Conservation (phyloP, 441 rosid species). For the Corymbia calophylla region DNA sequence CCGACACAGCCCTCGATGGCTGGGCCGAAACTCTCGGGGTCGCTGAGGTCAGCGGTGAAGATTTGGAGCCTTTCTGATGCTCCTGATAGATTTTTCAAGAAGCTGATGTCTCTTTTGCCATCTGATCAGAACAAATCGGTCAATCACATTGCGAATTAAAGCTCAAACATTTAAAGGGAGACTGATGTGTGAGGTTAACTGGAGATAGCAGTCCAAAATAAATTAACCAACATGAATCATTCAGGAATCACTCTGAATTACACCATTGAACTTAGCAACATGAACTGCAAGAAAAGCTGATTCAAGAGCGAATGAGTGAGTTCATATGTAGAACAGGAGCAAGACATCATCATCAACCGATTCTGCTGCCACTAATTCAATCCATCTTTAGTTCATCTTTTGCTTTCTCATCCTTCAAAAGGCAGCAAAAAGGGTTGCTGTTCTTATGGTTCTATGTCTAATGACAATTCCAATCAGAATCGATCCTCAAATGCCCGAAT, state of each 20-base stretch:
- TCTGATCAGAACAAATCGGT: neutral
- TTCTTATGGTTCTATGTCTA: neutral
- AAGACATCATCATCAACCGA: neutral
- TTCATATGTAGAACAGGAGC: neutral
- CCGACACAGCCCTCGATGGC: neutral
- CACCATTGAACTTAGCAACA: neutral
- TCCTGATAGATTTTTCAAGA: neutral
- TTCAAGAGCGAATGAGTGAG: neutral
- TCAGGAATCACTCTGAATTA: neutral
- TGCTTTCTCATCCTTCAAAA: neutral
- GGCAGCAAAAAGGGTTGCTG: neutral
- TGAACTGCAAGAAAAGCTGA: neutral
- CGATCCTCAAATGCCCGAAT: neutral
- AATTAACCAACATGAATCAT: neutral
- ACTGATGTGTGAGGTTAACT: neutral
- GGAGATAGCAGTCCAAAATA: neutral
- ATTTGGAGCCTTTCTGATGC: neutral
- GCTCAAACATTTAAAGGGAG: neutral
- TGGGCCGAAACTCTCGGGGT: neutral
- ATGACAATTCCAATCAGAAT: neutral
- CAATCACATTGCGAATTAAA: neutral
- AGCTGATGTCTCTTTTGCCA: neutral
- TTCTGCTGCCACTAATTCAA: neutral
- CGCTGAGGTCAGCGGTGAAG: neutral
- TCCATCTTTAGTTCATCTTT: neutral